Evolutionary conservation across 805 yeast species (phyloP), one percentile per base, ranked within the genome.

Genomic region (Geotrichum ghanense): DNA sequence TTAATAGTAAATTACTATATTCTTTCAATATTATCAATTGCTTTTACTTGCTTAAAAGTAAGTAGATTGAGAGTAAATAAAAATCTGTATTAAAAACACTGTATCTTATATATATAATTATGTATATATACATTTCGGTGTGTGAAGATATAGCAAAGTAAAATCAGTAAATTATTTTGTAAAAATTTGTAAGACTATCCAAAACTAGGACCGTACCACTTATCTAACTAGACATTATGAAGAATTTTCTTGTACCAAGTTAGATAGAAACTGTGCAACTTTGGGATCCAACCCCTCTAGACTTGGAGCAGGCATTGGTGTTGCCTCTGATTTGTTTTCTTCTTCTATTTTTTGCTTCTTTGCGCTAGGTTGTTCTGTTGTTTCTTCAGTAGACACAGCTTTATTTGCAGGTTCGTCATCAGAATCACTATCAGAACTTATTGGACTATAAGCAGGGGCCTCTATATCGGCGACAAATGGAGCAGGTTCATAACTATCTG

Each of bases 221-320:
- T n/a, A n/a, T n/a, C n/a, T n/a, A n/a, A n/a, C n/a, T n/a, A n/a
- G n/a, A n/a, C n/a, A n/a, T n/a, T n/a, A 26, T 22, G 23, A 22
- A 16, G 45, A 9, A 9, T 21, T 31, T 31, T 53, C 65, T 63
- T 43, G 71, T 61, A 1, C 84, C 84, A 54, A 40, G 22, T 39
- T 52, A 35, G 47, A 71, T 79, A 59, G 74, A 79, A 59, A 57
- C 75, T 44, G 86, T 58, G 5, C 79, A 76, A 57, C 64, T 70
- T 78, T 72, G 7, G 54, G 63, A 40, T 64, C 60, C 14, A 71
- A 60, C 47, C 79, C 74, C 14, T 58, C 57, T 71, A 67, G 3
- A 76, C 68, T 19, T 55, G 56, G 6, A 75, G 76, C 34, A 42
- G 46, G 40, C 14, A 25, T 19, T 17, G 35, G 41, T 2, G 50